Evolutionary conservation across 2,329 filamentous ascomycete species (phyloP).

Genomic region (Fusarium sp.): DNA sequence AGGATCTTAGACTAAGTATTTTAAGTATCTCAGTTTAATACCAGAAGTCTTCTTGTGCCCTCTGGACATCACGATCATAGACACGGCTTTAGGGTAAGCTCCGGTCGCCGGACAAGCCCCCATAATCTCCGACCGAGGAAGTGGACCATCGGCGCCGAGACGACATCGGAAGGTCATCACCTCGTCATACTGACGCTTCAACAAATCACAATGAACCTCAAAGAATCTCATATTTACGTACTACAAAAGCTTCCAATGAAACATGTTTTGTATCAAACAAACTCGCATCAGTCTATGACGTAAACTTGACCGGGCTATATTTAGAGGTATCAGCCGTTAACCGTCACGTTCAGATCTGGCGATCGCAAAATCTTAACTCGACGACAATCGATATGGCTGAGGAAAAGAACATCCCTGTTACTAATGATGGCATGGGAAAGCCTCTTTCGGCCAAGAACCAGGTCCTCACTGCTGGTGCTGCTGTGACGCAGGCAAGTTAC

Average conservation of each 20-base stretch:
- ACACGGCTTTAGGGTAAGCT: slow-evolving; percentile 2
- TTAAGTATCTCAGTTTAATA: too few species aligned
- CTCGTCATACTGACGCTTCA: slow-evolving; percentile 34
- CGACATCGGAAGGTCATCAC: slow-evolving; percentile 5
- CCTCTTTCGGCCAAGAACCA: slow-evolving; percentile 64
- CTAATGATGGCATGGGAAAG: slow-evolving; percentile 51
- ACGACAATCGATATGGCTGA: slow-evolving; percentile 4
- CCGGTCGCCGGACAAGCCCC: neutral
- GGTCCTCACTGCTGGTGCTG: slow-evolving; percentile 69
- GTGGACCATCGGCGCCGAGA: slow-evolving; percentile 20
- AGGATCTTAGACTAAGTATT: too few species aligned
- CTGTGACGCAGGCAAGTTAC: slow-evolving; percentile 60
- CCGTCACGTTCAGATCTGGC: neutral
- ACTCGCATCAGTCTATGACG: slow-evolving; percentile 23
- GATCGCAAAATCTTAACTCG: slow-evolving; percentile 16
- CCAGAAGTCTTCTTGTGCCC: too few species aligned
- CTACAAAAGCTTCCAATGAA: neutral
- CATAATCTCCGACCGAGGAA: neutral
- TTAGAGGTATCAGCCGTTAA: neutral
- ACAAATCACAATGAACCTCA: neutral
- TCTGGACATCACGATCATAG: accelerated
- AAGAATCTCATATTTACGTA: neutral
- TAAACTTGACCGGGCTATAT: neutral
- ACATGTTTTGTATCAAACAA: neutral
- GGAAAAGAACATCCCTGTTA: slow-evolving; percentile 14